These are phyloP conservation scores for Graphilbum sp. DNA, from an alignment of 2,329 filamentous ascomycete genomes.

Conservation along the genomic window DNA sequence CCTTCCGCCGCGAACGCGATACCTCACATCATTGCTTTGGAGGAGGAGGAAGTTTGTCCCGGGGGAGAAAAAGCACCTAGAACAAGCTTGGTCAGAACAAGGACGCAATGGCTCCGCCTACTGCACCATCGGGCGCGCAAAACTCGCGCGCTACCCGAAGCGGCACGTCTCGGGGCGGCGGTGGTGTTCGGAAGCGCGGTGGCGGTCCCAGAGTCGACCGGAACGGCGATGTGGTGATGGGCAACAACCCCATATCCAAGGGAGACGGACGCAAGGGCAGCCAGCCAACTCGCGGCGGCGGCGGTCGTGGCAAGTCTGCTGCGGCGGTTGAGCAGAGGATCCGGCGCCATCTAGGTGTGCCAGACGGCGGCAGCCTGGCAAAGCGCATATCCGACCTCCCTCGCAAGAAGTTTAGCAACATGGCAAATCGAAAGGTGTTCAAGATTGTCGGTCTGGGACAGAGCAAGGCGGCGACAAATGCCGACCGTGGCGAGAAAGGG, in stretches of 20 bases:
- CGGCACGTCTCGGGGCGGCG: slow-evolving; percentile 3
- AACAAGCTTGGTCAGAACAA: background rate
- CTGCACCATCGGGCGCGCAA: background rate
- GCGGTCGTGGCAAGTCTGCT: slow-evolving; percentile 2
- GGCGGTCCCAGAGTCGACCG: slow-evolving; percentile 26
- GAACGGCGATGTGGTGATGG: slow-evolving; percentile 47
- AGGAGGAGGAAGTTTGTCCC: too few relatives aligned
- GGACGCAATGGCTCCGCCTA: slow-evolving; percentile 11
- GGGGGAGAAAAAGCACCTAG: too few relatives aligned
- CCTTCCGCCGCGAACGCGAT: too few relatives aligned
- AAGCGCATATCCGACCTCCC: slow-evolving; percentile 11
- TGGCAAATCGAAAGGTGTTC: slow-evolving; percentile 20
- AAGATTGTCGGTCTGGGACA: slow-evolving; percentile 46
- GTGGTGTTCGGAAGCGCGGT: slow-evolving; percentile 32
- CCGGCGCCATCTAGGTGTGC: slow-evolving; percentile 14
- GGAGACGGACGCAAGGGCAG: slow-evolving; percentile 2
- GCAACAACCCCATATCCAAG: slow-evolving; percentile 12
- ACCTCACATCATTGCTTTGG: too few relatives aligned
- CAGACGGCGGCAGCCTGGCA: slow-evolving; percentile 12
- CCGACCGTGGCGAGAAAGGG: slow-evolving; percentile 48
- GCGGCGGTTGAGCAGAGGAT: slow-evolving; percentile 8
- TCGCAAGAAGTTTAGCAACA: slow-evolving; percentile 10
- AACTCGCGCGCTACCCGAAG: slow-evolving; percentile 9
- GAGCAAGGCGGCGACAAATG: slow-evolving; percentile 51
- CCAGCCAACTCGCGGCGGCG: slow-evolving; percentile 1